Evolutionary conservation across 2,329 filamentous ascomycete genomes (phyloP).

Genomic region (Lasiodiplodia sp.): DNA sequence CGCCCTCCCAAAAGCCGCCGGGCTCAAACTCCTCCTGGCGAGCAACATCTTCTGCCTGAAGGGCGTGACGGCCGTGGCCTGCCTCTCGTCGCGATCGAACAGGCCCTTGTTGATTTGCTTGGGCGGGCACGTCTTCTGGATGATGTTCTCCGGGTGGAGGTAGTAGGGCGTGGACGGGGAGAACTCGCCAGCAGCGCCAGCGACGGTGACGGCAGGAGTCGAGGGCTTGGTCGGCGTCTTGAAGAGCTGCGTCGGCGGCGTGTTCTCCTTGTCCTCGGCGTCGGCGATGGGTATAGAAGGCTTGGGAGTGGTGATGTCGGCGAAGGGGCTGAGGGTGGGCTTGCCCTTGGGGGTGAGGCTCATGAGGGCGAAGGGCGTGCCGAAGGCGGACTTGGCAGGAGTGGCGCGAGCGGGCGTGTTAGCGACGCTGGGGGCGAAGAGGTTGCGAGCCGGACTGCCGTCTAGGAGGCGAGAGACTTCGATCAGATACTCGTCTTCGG

Average conservation of each 20-base stretch:
- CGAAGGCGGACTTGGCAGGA: slow-evolving; percentile 37
- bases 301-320: not conserved
- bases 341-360: slow-evolving; percentile 36
- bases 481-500: slow-evolving; percentile 44
- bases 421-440: slow-evolving; percentile 27
- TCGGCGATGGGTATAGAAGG: not conserved
- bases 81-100: slow-evolving; percentile 20
- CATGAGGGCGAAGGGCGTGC: slow-evolving; percentile 33
- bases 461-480: slow-evolving; percentile 34
- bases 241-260: slow-evolving; percentile 33
- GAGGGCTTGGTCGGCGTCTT: slow-evolving; percentile 35
- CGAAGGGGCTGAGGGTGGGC: slow-evolving; percentile 35
- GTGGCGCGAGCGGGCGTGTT: slow-evolving; percentile 36
- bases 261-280: slow-evolving; percentile 30
- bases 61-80: slow-evolving; percentile 24
- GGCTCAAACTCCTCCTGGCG: slow-evolving; percentile 31
- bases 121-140: slow-evolving; percentile 62
- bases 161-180: slow-evolving; percentile 57
- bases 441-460: slow-evolving; percentile 33
- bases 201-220: slow-evolving; percentile 35
- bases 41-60: slow-evolving; percentile 39
- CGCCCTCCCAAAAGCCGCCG: slow-evolving; percentile 12
- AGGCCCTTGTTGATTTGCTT: slow-evolving; percentile 49
- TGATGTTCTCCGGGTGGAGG: slow-evolving; percentile 50
- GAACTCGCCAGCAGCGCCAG: slow-evolving; percentile 1